Evolutionary conservation across 441 rosid genomes (phyloP), one percentile per base, ranked within the genome.

Genomic region (Mallotus japonicus): DNA sequence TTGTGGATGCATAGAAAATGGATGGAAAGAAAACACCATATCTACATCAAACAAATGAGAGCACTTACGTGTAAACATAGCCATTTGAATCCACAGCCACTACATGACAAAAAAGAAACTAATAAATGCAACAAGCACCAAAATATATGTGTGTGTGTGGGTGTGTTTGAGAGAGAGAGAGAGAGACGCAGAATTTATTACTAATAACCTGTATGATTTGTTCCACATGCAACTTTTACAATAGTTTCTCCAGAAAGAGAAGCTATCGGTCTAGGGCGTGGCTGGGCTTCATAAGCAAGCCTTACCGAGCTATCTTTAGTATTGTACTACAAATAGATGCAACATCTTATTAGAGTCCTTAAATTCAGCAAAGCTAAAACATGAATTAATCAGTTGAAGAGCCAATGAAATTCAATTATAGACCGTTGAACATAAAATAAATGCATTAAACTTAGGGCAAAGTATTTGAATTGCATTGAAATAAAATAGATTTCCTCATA

Each of bases 21-120:
- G 64, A 47, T 14, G 72, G 37, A 64, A 70, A 42, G 47, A 58
- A 65, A 62, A 56, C 65, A 65, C 50, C 58, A 66, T 16, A 24
- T 40, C 14, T 13, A 16, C 50, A 72, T 55, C 20, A 22, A 72
- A 60, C 49, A 19, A 65, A 16, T 19, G 67, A 57, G 71, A 50
- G 34, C 73, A 81, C 98, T 85, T 84, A 95, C 99, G 98, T 93
- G 95, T 90, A 95, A 75, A 95, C 97, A 84, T 74, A 83, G 62
- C 98, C 99, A 71, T 87, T 89, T 73, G 90, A 84, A 83, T 90
- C 97, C 37, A 87, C 96, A 69, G 98, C 97, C 87, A 95, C 98
- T 93, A 89, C 62, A 83, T 64, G 66, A 65, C 80, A 65, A 85
- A 73, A 73, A 60, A 5, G 32, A 66, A 77, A 59, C 15, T 58